Evolutionary conservation across 2,329 filamentous ascomycete genomes (phyloP), one percentile per base, ranked within the genome.

Genomic region (Fonsecaea pedrosoi): DNA sequence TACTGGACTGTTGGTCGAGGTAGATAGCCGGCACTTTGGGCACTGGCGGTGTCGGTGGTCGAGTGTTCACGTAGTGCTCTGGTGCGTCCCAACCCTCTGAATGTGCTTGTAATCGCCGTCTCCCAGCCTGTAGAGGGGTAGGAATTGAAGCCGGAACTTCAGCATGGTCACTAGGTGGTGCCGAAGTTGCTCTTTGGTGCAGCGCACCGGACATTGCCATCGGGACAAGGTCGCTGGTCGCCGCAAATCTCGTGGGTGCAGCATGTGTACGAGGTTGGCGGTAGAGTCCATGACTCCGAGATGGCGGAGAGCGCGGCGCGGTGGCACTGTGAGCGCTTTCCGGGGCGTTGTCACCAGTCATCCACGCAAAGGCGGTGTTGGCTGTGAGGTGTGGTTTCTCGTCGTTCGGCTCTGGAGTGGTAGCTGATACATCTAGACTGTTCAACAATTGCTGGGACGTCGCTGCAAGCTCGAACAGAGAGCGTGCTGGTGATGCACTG

Each of bases 381-480:
- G 35, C 18, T 34, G 32, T 18, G 32, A 54, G 48, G 6, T 37
- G 30, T 18, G 48, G 13, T 30, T 21, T 21, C 15, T 55, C 15
- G 18, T 13, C 32, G 18, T 18, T 13, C 30, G 18, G 21, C 3
- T 3, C 40, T 32, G 37, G 10, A n/a, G 2, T 12, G 30, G 54
- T 40, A 38, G n/a, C 25, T n/a, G 13, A 15, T 15, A 30, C 35
- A 15, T 64, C 42, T 42, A 69, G 12, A 12, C 8, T 59, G 37
- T 50, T 35, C 25, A 69, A 53, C 35, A 64, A 54, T 15, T 38
- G 38, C 48, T 59, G n/a, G 3, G 67, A 66, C 15, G 53, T 62
- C 12, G 38, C 32, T 25, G 64, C 67, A 12, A 66, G 64, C 42
- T 66, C 60, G 42, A 62, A 56, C 15, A 69, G 40, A n/a, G 67